Percentiles rank a stretch among this genome's conserved stretches.
Evolutionary conservation across 2,329 filamentous ascomycete species (phyloP).

Genomic region (Pseudocercospora ulei): DNA sequence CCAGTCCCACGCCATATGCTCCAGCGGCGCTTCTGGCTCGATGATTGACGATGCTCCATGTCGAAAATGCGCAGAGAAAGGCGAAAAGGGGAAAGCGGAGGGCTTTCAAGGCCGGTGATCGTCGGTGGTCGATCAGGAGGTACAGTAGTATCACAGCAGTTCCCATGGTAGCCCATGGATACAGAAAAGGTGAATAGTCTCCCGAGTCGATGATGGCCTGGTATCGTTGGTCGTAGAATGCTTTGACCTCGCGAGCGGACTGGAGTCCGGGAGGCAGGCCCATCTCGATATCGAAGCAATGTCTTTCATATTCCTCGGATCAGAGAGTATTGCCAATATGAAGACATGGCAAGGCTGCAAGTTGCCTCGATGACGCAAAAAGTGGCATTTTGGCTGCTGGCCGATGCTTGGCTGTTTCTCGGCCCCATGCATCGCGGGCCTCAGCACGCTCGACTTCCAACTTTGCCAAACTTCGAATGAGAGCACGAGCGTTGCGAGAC

Average conservation of each 20-base stretch:
- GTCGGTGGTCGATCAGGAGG: constrained; percentile 44
- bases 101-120: constrained; percentile 35
- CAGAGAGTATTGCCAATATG: no score
- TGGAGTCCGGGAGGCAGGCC: constrained; percentile 29
- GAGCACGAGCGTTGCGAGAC: no score
- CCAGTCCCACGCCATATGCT: constrained; percentile 48
- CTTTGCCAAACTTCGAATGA: no score
- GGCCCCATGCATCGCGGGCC: no score
- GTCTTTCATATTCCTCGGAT: constrained; percentile 1
- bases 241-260: constrained; percentile 26
- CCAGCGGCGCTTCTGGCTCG: constrained; percentile 44
- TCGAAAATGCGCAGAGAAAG: constrained; percentile 38
- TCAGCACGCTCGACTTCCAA: no score
- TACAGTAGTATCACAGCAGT: constrained; percentile 41
- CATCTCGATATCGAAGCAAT: constrained; percentile 1
- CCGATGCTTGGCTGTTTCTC: no score
- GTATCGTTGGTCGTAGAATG: constrained; percentile 37
- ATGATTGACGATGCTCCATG: constrained; percentile 39
- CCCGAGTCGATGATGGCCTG: constrained; percentile 36
- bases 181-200: constrained; percentile 38
- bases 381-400: no score
- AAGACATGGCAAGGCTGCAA: no score
- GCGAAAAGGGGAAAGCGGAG: constrained; percentile 42
- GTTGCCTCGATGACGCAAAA: no score
- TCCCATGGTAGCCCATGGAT: constrained; percentile 38